Base-by-base conservation (phyloP, 768 basidiomycete species). In the Goffeauzyma gilvescens region DNA sequence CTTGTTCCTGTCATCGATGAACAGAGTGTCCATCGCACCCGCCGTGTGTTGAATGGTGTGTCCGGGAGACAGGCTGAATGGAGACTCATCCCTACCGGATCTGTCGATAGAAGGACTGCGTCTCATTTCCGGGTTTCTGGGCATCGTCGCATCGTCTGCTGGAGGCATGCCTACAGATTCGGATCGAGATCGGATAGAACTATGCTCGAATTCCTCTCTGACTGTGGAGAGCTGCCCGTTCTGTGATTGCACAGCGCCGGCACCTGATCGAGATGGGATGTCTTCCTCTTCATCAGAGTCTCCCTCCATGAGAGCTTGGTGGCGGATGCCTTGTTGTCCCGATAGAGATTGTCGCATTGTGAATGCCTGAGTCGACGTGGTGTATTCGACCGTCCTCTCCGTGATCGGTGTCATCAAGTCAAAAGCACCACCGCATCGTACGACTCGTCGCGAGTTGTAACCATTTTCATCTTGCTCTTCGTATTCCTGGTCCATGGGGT, bases 401-500 rank as follows among this genome's bases (percentile, higher is more conserved):
- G 84, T 84, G 62, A 96, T 95, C 2, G 93, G 90, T 7, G 90
- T 96, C 86, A 98, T 87, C 43, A 89, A 78, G 56, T 81, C 77
- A 65, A 95, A 81, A 45, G 47, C 52, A 4, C 50, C 50, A 37
- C 50, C 26, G 27, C 49, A 43, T 24, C 54, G 41, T 28, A 54
- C 49, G 38, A 50, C 33, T 28, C 52, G 15, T 32, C 54, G 25
- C 28, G 46, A 30, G 15, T 50, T 46, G 41, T 36, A 44, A 12
- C 7, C 46, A 7, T 45, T 45, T 42, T 55, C 53, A 8, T 55
- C 54, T 22, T 48, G 46, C 32, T 45, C 47, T 40, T 56, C 50
- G 6, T 57, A 52, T 18, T 50, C 49, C n/a, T n/a, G n/a, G 22
- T 44, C 42, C 23, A 33, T 26, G 21, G 17, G 22, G 18, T 37